Base-by-base conservation (phyloP, 2,329 filamentous ascomycete genomes). In the Penicillium freii region DNA sequence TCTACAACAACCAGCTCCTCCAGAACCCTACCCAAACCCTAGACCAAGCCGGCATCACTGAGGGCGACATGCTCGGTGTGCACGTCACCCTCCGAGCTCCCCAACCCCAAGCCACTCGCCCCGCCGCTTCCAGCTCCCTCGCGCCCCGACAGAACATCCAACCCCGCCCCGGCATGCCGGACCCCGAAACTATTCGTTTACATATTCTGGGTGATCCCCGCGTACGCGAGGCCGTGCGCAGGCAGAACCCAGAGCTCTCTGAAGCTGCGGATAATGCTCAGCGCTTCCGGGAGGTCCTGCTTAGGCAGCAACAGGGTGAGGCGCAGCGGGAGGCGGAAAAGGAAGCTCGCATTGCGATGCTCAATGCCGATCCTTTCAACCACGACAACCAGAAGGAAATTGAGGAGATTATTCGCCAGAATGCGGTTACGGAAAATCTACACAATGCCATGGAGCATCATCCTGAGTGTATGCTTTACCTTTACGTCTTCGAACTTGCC, bases 381-480 rank as follows among this genome's bases (percentile, higher is more conserved):
- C 79, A 91, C 27, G 92, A 97, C 63, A 91, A 92, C 9, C 94
- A 99, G 77, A 83, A 83, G 46, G 91, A 88, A 77, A 99, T 99
- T 61, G 93, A 94, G 71, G 94, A 99, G 77, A 95, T 97, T 76
- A 99, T 99, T 71, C 87, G 94, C 54, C 90, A 97, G 76, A 90
- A 97, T 77, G 84, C 88, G 17, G 93, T 99, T 45, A 92, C 93
- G 75, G 92, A 97, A 77, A 99, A 99, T 70, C 76, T 97, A 59
- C 92, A 97, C 71, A 94, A 92, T 76, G 94, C 94, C 42, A 93
- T 97, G 83, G 93, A 97, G 77, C 88, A 97, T 76, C 96, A 95
- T 69, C 94, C 94, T 0, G 94, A 97, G 84, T 93, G 93, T 95
- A 78, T 67, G 83, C 76, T 29, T 9, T 23, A 23, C 23, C 23